Evolutionary conservation across 192 early-diverging fungal species (phyloP).

Genomic region (Dimargaris cristalligena): DNA sequence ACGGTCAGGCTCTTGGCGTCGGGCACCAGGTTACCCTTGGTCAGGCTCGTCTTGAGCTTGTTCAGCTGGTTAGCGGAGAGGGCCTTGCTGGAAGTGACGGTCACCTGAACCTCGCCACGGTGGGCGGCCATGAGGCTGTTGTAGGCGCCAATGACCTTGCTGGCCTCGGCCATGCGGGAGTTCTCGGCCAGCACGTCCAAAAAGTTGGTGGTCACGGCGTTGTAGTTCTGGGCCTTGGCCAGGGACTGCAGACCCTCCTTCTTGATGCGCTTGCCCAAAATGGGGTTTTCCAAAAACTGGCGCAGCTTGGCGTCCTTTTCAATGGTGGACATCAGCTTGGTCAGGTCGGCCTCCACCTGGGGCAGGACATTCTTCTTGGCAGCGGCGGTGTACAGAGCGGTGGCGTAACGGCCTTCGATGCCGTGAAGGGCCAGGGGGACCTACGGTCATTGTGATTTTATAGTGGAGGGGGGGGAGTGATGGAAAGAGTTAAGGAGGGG

Average conservation of each 20-base stretch:
- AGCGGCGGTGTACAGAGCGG: conserved; percentile 88
- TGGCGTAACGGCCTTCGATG: conserved; percentile 94
- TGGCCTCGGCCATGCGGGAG: conserved; percentile 73
- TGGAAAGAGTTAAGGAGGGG: background rate
- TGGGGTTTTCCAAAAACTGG: conserved; percentile 70
- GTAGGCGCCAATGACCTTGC: conserved; percentile 66
- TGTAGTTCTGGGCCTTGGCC: conserved; percentile 46
- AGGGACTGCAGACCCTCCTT: conserved; percentile 51
- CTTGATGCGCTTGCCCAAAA: conserved; percentile 65
- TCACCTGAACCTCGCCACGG: conserved; percentile 73
- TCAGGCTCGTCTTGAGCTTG: conserved; percentile 58
- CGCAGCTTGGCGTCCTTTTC: conserved; percentile 53
- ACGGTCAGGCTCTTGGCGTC: conserved; percentile 69
- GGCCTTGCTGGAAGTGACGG: conserved; percentile 78
- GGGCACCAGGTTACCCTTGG: conserved; percentile 64
- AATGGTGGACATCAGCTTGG: conserved; percentile 41
- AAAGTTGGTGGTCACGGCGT: conserved; percentile 77
- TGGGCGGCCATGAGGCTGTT: conserved; percentile 71
- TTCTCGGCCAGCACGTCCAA: conserved; percentile 87
- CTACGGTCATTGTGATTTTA: conserved; percentile 22
- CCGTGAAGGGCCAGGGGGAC: conserved; percentile 72
- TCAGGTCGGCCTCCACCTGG: conserved; percentile 71
- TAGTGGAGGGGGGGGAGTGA: background rate
- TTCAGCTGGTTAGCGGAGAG: conserved; percentile 54
- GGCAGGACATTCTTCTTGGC: conserved; percentile 61